Evolutionary conservation across 1,284 basidiomycete genomes (phyloP).

Genomic region (Lignosus rhinocerotis): DNA sequence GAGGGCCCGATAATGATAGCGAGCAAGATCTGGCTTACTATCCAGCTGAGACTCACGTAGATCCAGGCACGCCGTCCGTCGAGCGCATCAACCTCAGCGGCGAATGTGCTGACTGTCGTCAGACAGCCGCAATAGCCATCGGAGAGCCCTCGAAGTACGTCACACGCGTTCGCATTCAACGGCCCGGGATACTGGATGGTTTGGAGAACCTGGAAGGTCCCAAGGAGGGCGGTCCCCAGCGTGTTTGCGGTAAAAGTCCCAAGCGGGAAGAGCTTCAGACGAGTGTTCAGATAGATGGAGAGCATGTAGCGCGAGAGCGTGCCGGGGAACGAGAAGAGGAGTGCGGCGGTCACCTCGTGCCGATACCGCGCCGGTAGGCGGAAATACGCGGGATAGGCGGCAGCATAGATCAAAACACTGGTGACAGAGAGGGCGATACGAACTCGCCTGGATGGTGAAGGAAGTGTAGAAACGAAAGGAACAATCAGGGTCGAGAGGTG

Average conservation of each 20-base stretch:
- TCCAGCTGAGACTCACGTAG: constrained; percentile 74
- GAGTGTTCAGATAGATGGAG: constrained; percentile 72
- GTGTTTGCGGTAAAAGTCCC: constrained; percentile 90
- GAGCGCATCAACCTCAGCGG: constrained; percentile 74
- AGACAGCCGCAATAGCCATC: constrained; percentile 97
- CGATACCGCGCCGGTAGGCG: constrained; percentile 71
- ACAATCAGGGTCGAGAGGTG: constrained; percentile 48
- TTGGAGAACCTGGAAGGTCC: constrained; percentile 72
- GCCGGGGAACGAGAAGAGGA: constrained; percentile 90
- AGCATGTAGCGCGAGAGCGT: constrained; percentile 84
- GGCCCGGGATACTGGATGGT: constrained; percentile 44
- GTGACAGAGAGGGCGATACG: constrained; percentile 50
- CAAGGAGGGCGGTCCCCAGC: constrained; percentile 78
- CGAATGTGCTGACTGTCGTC: constrained; percentile 94
- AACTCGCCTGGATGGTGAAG: constrained; percentile 40
- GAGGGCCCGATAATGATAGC: constrained; percentile 78
- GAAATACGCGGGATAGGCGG: constrained; percentile 79
- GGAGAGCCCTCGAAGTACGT: constrained; percentile 75
- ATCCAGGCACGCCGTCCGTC: constrained; percentile 55
- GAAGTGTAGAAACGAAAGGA: constrained; percentile 42
- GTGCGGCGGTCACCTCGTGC: constrained; percentile 81
- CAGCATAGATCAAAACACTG: constrained; percentile 60
- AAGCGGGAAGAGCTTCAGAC: constrained; percentile 66
- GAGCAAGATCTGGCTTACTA: constrained; percentile 70
- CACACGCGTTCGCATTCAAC: constrained; percentile 56